Evolutionary conservation across 208 protist genomes (phyloP), one percentile per base, ranked within the genome.

Genomic region (Trypanosoma congolense): DNA sequence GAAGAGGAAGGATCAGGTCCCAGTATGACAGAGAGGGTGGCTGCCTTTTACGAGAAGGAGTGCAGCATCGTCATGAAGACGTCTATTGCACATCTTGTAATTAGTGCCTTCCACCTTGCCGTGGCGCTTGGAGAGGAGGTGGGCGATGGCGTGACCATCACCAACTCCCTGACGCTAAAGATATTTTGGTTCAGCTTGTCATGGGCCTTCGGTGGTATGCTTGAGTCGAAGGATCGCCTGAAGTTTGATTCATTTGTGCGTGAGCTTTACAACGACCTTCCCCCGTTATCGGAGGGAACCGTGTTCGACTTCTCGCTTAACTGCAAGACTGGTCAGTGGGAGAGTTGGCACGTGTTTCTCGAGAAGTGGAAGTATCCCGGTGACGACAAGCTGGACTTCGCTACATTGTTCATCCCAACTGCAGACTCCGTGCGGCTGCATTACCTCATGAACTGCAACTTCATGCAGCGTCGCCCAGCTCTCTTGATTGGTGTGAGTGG

Each of bases 271-370:
- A 53, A 69, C 28, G 71, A 47, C 21, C 65, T 93, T 33, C 87
- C 90, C n/a, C 68, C 90, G 4, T 26, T 61, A 2, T 64, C 73
- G 0, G 79, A 90, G 47, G 92, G 96, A 24, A 65, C 75, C 19
- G 80, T 97, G 51, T 98, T 96, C 68, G 95, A 98, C 74, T 98
- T 96, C 56, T 87, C 78, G 36, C 89, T 98, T 46, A 93, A 98
- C 75, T 83, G 75, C 74, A 85, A 82, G 64, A 87, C 75, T 16
- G 90, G 90, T 16, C 63, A 87, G 29, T 97, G 92, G 93, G 78
- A 90, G 67, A 67, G 60, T 48, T 97, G 94, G 94, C 70, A 60
- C 28, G 55, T 54, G 35, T 86, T 87, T 49, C 66, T 97, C 8
- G 91, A 95, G 58, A 60, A 87, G 61, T 98, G 93, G 93, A 75